Evolutionary conservation across 371 early-diverging fungal species (phyloP), one percentile per base, ranked within the genome.

Genomic region (Mortierella sp.): DNA sequence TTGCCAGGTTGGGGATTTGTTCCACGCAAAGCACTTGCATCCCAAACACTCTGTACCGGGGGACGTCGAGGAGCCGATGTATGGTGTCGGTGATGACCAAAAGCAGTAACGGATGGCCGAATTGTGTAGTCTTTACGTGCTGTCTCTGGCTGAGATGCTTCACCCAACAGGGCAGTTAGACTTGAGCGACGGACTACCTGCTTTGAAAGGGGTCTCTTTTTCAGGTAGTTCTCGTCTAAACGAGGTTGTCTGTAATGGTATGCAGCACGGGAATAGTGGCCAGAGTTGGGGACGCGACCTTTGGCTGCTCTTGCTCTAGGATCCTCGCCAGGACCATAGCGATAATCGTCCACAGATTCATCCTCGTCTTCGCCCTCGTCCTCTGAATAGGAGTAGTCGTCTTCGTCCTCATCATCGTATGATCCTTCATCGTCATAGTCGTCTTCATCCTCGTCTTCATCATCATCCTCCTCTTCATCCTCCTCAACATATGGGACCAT

Each of bases 151-250:
- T 62, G 59, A 22, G 60, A 43, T 16, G 51, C 67, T 21, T 67
- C 67, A 1, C 60, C 74, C 10, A 73, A 29, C 19, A 73, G 28
- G 3, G 74, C 74, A 10, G 67, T 73, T n/a, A 73, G 44, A 34
- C 74, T 73, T 10, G 74, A 73, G 10, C 67, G 59, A 5, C 74
- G 74, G 16, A 67, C 74, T 0, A 73, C 74, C 28, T 73, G 74
- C 40, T 73, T 67, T 25, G 62, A 63, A 39, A 73, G 67, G 24
- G 63, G 67, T 25, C 60, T 25, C 67, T 63, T 67, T 21, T 60
- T 62, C 19, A 73, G 21, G 29, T 46, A 60, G 39, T 71, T 54
- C 43, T 56, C 71, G 50, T 73, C 74, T 40, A 73, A 17, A 1
- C 63, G 46, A 14, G 74, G 39, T n/a, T 67, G 62, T n/a, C 58